These are phyloP conservation scores for Bocquillonia castaneifolia DNA, from an alignment of 441 rosid genomes.

Conservation along the genomic window DNA sequence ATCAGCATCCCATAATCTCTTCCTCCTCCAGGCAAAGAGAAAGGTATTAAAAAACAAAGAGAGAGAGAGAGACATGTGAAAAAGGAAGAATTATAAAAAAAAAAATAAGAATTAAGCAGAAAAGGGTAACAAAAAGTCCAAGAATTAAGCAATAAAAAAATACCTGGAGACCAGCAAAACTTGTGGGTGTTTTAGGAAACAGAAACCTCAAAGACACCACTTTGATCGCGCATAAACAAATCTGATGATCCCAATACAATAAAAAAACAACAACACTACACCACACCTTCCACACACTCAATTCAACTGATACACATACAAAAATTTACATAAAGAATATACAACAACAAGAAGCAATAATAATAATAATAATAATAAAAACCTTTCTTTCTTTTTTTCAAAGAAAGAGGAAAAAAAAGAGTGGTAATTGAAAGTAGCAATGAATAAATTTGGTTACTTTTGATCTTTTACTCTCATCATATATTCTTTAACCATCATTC, in stretches of 20 bases:
- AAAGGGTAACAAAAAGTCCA: conserved; percentile 22
- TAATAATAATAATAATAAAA: conserved; percentile 6
- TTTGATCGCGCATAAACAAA: conserved; percentile 38
- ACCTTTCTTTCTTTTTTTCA: background rate
- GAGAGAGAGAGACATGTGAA: conserved; percentile 14
- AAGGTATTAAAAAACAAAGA: no score
- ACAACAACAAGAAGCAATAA: conserved; percentile 2
- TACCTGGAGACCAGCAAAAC: conserved; percentile 54
- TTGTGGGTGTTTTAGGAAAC: conserved; percentile 53
- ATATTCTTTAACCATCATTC: conserved; percentile 41
- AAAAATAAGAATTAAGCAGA: conserved; percentile 14
- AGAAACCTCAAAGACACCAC: conserved; percentile 45
- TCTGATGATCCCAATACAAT: conserved; percentile 38
- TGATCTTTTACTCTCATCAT: conserved; percentile 32
- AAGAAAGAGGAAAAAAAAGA: background rate
- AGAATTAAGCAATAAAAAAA: conserved; percentile 28
- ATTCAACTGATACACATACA: no score
- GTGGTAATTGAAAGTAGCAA: conserved; percentile 27
- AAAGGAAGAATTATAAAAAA: conserved; percentile 16
- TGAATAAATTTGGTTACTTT: conserved; percentile 30
- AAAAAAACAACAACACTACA: conserved; percentile 24
- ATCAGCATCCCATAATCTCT: conserved; percentile 26
- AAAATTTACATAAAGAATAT: conserved; percentile 11
- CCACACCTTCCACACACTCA: no score
- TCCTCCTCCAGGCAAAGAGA: conserved; percentile 18